Evolutionary conservation across 202 grass and related monocot species (phyloP), one percentile per base, ranked within the genome.

Genomic region (Carex sylvatica): DNA sequence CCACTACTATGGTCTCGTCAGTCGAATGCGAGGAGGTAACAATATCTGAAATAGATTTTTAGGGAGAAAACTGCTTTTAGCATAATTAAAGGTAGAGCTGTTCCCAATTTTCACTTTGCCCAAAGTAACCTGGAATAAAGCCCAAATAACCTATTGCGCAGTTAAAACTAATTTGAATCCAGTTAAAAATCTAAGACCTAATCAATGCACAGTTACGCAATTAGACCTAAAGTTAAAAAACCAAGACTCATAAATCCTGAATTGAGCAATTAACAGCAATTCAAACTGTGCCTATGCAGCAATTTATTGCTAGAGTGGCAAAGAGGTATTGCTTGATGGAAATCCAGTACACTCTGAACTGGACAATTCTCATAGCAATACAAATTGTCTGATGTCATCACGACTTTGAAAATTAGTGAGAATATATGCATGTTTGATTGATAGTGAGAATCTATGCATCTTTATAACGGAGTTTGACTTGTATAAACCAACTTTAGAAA

Each of bases 1-100:
- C 91, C 2, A 63, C 91, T 71, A 93, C 95, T 79, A 98, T 88
- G 83, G 95, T 98, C 82, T 95, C 92, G 75, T 93, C 88, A 35
- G 92, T 95, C 1, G 91, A 91, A 85, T 93, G 91, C 36, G 95
- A 98, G 65, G 91, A 95, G 35, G 92, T 71, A 83, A 98, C 70
- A 65, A 98, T 84, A 78, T 85, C 95, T 98, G 83, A 40, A 68
- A 69, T 78, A 74, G 52, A 82, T 55, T 67, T 53, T 52, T 33
- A 16, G 3, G 53, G 18, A 9, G 35, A 67, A 30, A 31, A 59
- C 36, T 4, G 15, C 5, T 81, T 65, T 30, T 40, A 63, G 16
- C 28, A 80, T 22, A 64, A 13, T 80, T 0, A 81, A 68, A 81
- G 4, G 23, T n/a, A 55, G 10, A 73, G 11, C 6, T 55, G 12